These are phyloP conservation scores for Naganishia randhawae DNA, from an alignment of 768 basidiomycete genomes.

Conservation along the genomic window DNA sequence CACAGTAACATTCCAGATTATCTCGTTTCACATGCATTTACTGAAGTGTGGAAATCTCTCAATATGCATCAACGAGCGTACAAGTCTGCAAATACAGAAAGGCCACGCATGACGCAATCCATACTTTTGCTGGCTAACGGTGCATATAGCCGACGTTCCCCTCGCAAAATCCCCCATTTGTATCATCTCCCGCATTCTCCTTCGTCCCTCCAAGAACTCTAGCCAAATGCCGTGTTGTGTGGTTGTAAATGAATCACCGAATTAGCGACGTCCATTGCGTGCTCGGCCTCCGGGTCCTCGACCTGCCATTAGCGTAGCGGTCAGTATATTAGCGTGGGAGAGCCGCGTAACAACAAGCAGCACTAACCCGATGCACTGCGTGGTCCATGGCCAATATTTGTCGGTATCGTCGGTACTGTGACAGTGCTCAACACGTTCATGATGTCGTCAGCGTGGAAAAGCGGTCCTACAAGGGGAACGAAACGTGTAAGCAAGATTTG, in stretches of 20 bases:
- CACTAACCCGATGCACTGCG: conserved; percentile 4
- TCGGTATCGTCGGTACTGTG: conserved; percentile 59
- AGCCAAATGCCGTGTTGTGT: too few relatives aligned
- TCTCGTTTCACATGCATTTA: background rate
- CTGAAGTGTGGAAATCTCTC: background rate
- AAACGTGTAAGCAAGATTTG: background rate
- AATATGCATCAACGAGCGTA: background rate
- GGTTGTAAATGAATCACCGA: too few relatives aligned
- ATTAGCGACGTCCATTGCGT: background rate
- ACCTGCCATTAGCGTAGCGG: background rate
- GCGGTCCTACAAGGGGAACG: conserved; percentile 61
- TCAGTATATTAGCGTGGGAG: too few relatives aligned
- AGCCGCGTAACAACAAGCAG: too few relatives aligned
- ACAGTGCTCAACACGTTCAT: conserved; percentile 79
- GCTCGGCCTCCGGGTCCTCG: background rate
- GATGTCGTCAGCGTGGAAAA: conserved; percentile 83
- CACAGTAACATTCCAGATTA: background rate
- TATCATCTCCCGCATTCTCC: background rate
- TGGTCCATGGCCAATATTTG: background rate
- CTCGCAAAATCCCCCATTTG: too few relatives aligned
- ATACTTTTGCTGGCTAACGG: too few relatives aligned
- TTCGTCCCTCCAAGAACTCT: too few relatives aligned
- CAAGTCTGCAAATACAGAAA: background rate
- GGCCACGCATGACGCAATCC: background rate
- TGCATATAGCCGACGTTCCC: too few relatives aligned